Percentiles rank a stretch among this genome's conserved stretches.
Conservation (phyloP, 305 asterid genomes). For the Fraxinus sp. region DNA sequence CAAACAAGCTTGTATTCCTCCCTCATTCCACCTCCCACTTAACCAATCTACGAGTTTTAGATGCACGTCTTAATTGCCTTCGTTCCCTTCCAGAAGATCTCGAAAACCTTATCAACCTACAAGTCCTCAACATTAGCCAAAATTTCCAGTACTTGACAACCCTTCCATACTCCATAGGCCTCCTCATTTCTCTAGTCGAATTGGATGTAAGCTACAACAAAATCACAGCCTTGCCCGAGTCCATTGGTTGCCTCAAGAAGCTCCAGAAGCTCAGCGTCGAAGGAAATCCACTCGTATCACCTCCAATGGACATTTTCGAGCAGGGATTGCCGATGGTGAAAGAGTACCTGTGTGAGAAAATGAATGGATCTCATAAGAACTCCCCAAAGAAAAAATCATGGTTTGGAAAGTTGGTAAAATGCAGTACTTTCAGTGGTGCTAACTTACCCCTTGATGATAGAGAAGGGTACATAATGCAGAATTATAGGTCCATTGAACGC, state of each 20-base stretch:
- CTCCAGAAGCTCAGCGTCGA: constrained; percentile 70
- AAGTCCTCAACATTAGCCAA: constrained; percentile 76
- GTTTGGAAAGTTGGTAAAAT: constrained; percentile 69
- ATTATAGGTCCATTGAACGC: too few species aligned
- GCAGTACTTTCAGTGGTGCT: constrained; percentile 62
- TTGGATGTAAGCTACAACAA: constrained; percentile 83
- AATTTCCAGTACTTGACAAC: constrained; percentile 63
- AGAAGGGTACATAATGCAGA: too few species aligned
- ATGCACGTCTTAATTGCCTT: constrained; percentile 82
- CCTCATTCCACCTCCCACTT: constrained; percentile 77
- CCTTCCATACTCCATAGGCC: constrained; percentile 80
- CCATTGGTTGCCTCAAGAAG: constrained; percentile 73
- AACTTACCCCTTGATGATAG: constrained; percentile 19
- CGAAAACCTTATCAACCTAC: constrained; percentile 72
- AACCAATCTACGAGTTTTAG: constrained; percentile 60
- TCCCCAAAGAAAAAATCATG: constrained; percentile 61
- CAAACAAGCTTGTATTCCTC: constrained; percentile 57
- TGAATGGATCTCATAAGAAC: constrained; percentile 42
- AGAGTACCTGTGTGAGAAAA: constrained; percentile 61
- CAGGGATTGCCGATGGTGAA: constrained; percentile 58
- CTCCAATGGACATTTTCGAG: constrained; percentile 63
- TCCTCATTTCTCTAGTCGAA: constrained; percentile 70
- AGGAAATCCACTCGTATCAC: constrained; percentile 73
- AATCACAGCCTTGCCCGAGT: constrained; percentile 57
- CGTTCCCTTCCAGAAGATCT: constrained; percentile 80